Base-by-base conservation (phyloP, 108 stramenopile genomes). In the Ochromonas danica region DNA sequence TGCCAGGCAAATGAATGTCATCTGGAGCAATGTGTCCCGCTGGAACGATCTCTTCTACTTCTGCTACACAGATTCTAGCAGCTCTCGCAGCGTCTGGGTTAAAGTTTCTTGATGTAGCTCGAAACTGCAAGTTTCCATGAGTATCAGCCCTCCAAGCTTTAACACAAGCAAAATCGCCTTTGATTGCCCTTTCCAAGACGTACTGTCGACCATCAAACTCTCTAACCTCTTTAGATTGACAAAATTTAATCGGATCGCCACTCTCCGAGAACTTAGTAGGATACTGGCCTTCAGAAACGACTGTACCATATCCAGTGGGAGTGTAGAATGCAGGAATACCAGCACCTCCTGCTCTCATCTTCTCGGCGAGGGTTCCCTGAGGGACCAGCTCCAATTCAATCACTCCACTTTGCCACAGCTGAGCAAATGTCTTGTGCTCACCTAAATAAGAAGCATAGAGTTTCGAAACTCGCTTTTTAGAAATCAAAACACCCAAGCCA, bases 271-370 rank as follows among this genome's bases (percentile, higher is more conserved):
- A 93, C 78, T 94, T 93, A 27, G 94, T 86, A 28, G 94, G 93
- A 42, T 92, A 89, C 0, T 92, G 92, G 3, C 95, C 95, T 40
- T 91, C 85, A 2, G 91, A 87, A 81, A 94, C 92, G 61, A 93
- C 86, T 30, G 95, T 96, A 25, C 93, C 93, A 0, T 87, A 91
- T 22, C 91, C 95, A 0, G 95, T 92, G 0, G 93, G 93, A 0
- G 95, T 96, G 81, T 89, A 96, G 79, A 96, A 93, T 25, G 93
- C 93, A 0, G 95, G 95, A 79, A 93, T 89, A 1, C 95, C 93
- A 41, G 90, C 86, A 25, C 95, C 95, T 39, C 91, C 93, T 1
- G 93, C 91, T 17, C 89, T 83, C 62, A 96, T 39, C 30, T 92
- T 83, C 41, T 90, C 91, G 22, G 95, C 93, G 27, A 96, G 83